phyloP scores from a whole-genome alignment of 106 monocot species.

The Dendrobium chrysotoxum region DNA sequence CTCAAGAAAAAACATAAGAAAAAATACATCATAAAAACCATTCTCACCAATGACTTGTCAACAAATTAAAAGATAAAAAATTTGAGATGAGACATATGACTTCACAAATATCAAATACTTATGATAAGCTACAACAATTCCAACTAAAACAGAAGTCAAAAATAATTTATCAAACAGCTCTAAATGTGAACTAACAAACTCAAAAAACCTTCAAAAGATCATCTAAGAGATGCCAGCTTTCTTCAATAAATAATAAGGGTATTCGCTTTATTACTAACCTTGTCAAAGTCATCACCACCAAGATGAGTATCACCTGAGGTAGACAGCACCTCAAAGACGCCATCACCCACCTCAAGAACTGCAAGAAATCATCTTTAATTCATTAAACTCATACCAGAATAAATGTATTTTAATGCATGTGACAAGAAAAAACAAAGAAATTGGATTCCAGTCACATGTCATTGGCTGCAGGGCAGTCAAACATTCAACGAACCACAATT shows the following conservation, averaged over 20 bases:
- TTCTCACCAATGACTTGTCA: no score
- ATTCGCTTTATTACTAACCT: constrained; percentile 30
- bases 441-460: neutral
- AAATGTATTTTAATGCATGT: neutral
- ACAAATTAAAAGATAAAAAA: no score
- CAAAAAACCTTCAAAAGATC: neutral
- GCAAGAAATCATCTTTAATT: constrained; percentile 7
- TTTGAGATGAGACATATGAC: no score
- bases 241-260: neutral
- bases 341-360: constrained; percentile 95
- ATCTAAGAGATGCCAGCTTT: neutral
- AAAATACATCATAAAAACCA: no score
- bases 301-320: constrained; percentile 92
- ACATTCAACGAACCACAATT: neutral
- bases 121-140: neutral
- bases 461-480: neutral
- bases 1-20: neutral
- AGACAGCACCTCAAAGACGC: constrained; percentile 88
- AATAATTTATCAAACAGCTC: neutral
- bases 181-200: neutral
- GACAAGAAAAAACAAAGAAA: neutral
- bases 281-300: constrained; percentile 94
- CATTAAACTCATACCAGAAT: neutral
- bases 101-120: neutral
- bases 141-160: neutral